Evolutionary conservation across 1,284 basidiomycete genomes (phyloP).

Genomic region (Pascua sp.): DNA sequence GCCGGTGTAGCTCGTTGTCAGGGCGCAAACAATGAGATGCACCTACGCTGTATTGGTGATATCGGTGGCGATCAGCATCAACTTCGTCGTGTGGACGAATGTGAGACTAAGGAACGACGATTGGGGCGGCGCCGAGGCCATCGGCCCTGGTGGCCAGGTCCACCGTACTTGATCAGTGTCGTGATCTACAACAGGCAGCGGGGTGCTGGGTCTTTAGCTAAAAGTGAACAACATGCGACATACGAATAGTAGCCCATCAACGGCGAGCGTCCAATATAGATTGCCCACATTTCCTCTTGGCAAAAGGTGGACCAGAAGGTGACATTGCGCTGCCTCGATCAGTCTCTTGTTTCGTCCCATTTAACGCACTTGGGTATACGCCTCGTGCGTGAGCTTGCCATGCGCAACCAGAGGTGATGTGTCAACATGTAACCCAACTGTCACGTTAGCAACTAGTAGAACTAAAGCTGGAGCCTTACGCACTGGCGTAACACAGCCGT

Average conservation of each 20-base stretch:
- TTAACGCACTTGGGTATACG: not conserved
- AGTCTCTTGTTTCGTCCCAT: too few relatives aligned
- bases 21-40: not conserved
- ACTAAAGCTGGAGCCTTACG: not conserved
- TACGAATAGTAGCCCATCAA: conserved; percentile 24
- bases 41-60: conserved; percentile 6
- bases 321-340: conserved; percentile 17
- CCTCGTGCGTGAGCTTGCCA: conserved; percentile 19
- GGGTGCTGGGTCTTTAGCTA: conserved; percentile 13
- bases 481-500: conserved; percentile 24
- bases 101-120: conserved; percentile 6
- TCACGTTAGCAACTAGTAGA: not conserved
- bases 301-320: conserved; percentile 31
- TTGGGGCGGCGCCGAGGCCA: conserved; percentile 2
- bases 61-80: conserved; percentile 12
- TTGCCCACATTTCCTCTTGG: conserved; percentile 34
- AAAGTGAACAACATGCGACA: too few relatives aligned
- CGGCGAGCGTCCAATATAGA: conserved; percentile 30
- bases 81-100: conserved; percentile 10
- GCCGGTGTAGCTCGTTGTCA: conserved; percentile 6
- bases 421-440: conserved; percentile 31
- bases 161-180: conserved; percentile 22
- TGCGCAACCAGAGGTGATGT: conserved; percentile 19
- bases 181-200: conserved; percentile 19
- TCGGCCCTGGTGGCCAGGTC: conserved; percentile 15